Percentiles rank a stretch among this genome's conserved stretches.
These are phyloP conservation scores for Rhizopogon salebrosus DNA, from an alignment of 768 basidiomycete species.

Conservation along the genomic window DNA sequence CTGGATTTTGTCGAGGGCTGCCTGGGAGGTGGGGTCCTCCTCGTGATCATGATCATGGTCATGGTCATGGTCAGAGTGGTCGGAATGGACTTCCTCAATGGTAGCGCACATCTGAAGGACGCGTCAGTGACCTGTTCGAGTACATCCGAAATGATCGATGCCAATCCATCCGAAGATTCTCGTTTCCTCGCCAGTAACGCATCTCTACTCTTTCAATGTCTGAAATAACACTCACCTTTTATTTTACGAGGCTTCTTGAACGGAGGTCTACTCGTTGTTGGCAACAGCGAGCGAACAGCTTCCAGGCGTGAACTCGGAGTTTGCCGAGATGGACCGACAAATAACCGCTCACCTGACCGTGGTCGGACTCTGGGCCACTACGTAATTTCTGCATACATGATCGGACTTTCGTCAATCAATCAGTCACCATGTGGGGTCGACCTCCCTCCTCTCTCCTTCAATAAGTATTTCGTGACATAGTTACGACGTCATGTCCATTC, in stretches of 20 bases:
- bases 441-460: not conserved
- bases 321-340: conserved; percentile 22
- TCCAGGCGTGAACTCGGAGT: conserved; percentile 11
- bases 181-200: not conserved
- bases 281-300: conserved; percentile 23
- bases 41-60: conserved; percentile 65
- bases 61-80: conserved; percentile 82
- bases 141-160: conserved; percentile 22
- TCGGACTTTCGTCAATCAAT: too few species aligned
- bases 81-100: conserved; percentile 80
- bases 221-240: conserved; percentile 15
- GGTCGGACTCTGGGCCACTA: too few species aligned
- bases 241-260: conserved; percentile 8
- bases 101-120: conserved; percentile 63
- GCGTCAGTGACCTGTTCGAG: conserved; percentile 19
- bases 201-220: not conserved
- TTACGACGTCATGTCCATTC: not conserved
- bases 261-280: conserved; percentile 28
- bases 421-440: too few species aligned
- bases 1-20: conserved; percentile 89
- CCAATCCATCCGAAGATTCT: conserved; percentile 24
- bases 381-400: too few species aligned
- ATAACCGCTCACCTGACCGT: too few species aligned
- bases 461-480: not conserved
- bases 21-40: conserved; percentile 80